Base-by-base conservation (phyloP, 257 asterid species). In the Ehretia macrophylla region DNA sequence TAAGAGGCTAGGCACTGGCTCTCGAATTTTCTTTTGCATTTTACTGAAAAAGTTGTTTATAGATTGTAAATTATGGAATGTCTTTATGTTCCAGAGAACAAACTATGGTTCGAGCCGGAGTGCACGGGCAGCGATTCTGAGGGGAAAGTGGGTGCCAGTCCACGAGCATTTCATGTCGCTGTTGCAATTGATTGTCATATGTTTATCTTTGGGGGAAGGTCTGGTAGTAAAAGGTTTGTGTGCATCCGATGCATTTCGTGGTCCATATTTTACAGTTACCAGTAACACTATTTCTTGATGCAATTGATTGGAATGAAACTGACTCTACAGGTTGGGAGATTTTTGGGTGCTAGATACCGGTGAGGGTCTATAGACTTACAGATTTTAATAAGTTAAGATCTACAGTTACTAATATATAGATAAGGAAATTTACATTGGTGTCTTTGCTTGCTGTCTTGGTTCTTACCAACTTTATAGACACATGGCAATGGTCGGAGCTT, bases 341-440 rank as follows among this genome's bases (percentile, higher is more conserved):
- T 93, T 93, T 79, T 93, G 99, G 97, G 95, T 93, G 71, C 85
- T 89, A 54, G 99, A 93, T 79, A 93, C 99, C n/a, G 99, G 99
- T 93, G 72, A 76, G 75, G 63, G 60, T 58, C 19, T 8, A 61
- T n/a, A 37, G 48, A 37, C 52, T 45, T 58, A 51, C 48, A 23
- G 4, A 40, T 73, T 59, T 32, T 63, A 32, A 67, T 35, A 39
- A 56, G 40, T 50, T 23, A 22, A 58, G 6, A n/a, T 51, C n/a
- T 53, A 17, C 17, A 38, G 11, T 56, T 53, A 10, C 12, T n/a
- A 35, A 21, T 11, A 35, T 49, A 62, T 62, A 44, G 32, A 12
- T 51, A 10, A 22, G 16, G 55, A 62, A 57, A 45, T 67, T 61
- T 52, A 63, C 23, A n/a, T 37, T 56, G 58, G 27, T 63, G 68